These are phyloP conservation scores for Mentha longifolia DNA, from an alignment of 257 asterid species.

Conservation along the genomic window DNA sequence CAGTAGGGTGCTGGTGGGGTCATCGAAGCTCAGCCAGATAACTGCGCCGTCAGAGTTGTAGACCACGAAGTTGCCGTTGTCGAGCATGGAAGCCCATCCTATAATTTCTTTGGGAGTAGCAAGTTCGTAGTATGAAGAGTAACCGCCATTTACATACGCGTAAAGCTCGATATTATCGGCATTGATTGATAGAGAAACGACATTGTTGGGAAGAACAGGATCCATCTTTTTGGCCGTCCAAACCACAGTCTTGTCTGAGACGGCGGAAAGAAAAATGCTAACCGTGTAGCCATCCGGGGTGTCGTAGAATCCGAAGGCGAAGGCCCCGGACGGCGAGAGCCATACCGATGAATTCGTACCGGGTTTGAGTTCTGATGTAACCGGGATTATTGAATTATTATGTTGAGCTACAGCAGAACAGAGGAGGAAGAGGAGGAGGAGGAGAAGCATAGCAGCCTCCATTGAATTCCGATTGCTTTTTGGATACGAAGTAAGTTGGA, in stretches of 20 bases:
- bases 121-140: background rate
- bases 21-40: constrained; percentile 5
- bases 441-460: background rate
- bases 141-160: background rate
- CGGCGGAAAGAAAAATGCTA: background rate
- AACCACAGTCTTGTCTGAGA: constrained; percentile 21
- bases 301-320: constrained; percentile 15
- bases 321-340: background rate
- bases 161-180: constrained; percentile 35
- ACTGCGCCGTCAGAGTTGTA: background rate
- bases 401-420: background rate
- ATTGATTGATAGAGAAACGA: background rate
- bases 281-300: background rate
- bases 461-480: background rate
- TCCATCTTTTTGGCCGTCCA: constrained; percentile 41
- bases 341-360: background rate
- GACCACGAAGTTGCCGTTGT: constrained; percentile 10
- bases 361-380: background rate
- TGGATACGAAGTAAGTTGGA: too few relatives aligned
- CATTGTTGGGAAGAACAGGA: constrained; percentile 29
- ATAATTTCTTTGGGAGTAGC: background rate
- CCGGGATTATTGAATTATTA: background rate
- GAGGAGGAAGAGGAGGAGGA: background rate
- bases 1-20: background rate
- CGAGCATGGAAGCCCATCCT: background rate